These are phyloP conservation scores for Harringtonia lauricola DNA, from an alignment of 2,329 filamentous ascomycete genomes.

Conservation along the genomic window DNA sequence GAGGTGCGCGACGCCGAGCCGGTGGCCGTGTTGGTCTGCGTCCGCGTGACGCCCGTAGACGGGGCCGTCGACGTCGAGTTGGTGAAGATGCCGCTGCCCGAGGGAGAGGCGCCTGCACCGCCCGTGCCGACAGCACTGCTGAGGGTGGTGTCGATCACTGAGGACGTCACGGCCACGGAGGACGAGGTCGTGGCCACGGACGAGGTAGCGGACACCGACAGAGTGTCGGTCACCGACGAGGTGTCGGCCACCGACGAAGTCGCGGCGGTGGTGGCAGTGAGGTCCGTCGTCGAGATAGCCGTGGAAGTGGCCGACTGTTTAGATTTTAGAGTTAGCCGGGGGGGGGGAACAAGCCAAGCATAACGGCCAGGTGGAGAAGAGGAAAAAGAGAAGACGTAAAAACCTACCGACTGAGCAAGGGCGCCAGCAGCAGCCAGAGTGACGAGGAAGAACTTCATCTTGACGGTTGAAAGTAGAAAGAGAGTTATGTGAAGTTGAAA, in stretches of 20 bases:
- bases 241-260: too few relatives aligned
- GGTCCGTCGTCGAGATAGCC: too few relatives aligned
- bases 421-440: neutral
- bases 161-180: neutral
- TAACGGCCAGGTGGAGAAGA: too few relatives aligned
- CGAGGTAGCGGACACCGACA: too few relatives aligned
- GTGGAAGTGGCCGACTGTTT: too few relatives aligned
- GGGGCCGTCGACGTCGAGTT: neutral
- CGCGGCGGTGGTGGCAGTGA: too few relatives aligned
- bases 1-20: neutral
- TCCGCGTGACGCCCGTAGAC: neutral
- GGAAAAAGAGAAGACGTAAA: neutral
- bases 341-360: too few relatives aligned
- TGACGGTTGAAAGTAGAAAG: neutral
- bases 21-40: neutral
- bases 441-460: neutral
- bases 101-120: neutral
- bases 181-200: too few relatives aligned
- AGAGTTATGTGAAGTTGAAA: too few relatives aligned
- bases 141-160: neutral
- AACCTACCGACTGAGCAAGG: slow-evolving; percentile 1
- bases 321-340: too few relatives aligned
- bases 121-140: neutral
- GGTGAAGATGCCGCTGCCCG: neutral
- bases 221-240: too few relatives aligned